These are phyloP conservation scores for Aspergillus saccharolyticus DNA, from an alignment of 495 filamentous ascomycete species.

Conservation along the genomic window DNA sequence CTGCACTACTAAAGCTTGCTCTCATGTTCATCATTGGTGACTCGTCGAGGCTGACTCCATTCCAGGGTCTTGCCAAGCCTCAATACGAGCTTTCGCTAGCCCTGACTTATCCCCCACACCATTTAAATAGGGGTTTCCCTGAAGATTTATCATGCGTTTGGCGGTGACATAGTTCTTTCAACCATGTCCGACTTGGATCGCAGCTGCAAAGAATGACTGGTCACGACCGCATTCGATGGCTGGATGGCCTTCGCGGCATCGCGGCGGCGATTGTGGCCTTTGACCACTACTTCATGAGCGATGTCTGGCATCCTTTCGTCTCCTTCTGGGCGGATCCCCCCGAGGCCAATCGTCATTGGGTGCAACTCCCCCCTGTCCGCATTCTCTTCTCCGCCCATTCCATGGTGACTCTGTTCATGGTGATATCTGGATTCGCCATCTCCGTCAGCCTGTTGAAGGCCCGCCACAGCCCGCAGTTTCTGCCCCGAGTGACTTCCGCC, in stretches of 20 bases:
- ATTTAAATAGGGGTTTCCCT: background rate
- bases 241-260: conserved; percentile 28
- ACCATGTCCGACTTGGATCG: background rate
- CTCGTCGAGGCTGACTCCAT: background rate
- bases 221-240: conserved; percentile 19
- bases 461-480: conserved; percentile 34
- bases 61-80: background rate
- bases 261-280: conserved; percentile 24
- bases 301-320: conserved; percentile 22
- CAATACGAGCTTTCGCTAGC: background rate
- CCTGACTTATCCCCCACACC: too few relatives aligned
- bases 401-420: conserved; percentile 62
- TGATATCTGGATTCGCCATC: conserved; percentile 58
- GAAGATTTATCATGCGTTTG: background rate
- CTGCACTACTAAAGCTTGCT: background rate
- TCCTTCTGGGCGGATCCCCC: conserved; percentile 26
- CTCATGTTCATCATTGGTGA: background rate
- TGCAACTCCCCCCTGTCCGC: conserved; percentile 55
- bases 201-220: background rate
- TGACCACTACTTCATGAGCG: conserved; percentile 23
- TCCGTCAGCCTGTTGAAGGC: conserved; percentile 48
- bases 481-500: conserved; percentile 40
- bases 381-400: conserved; percentile 51
- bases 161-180: background rate
- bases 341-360: conserved; percentile 38